Evolutionary conservation across 192 early-diverging fungal species (phyloP), one percentile per base, ranked within the genome.

Genomic region (Funneliformis geosporum): DNA sequence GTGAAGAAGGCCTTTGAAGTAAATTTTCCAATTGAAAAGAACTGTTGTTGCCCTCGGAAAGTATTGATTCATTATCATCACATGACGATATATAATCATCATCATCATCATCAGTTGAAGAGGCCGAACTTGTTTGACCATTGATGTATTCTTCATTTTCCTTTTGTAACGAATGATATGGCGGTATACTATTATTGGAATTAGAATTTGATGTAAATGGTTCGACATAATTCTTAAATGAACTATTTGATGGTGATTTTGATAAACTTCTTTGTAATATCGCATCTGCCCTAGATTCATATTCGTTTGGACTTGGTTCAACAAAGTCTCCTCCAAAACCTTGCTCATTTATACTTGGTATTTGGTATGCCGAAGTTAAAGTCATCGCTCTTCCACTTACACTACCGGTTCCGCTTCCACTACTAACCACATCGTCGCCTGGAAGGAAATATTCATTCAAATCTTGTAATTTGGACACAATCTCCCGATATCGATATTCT

Each of bases 381-480:
- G 66, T 70, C 67, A 79, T 79, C 21, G 77, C 14, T 23, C 44
- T 65, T 43, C 46, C 46, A 44, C 23, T 59, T 46, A 8, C 6
- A 76, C 25, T 27, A 33, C 43, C 76, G 27, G 23, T 7, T 44
- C 62, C 55, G 25, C 44, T 60, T 18, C 55, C 68, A 33, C 21
- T 40, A 55, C 60, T 68, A 59, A 55, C 7, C 10, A 55, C 55
- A 70, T 79, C 77, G 42, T 79, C 77, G 16, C 46, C 38, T 4
- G 61, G 61, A 62, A 44, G 11, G 46, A 68, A 79, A 39, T 70
- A 79, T n/a, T 79, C 64, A 21, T 79, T 66, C 50, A 79, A 70
- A 68, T 68, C 68, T 70, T 70, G 66, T 8, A 79, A 40, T 60
- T 70, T 60, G 9, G 33, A 55, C 3, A 39, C 65, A 60, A 79